Conservation (phyloP, 2,329 filamentous ascomycete genomes). For the Colletotrichum gigasporum region DNA sequence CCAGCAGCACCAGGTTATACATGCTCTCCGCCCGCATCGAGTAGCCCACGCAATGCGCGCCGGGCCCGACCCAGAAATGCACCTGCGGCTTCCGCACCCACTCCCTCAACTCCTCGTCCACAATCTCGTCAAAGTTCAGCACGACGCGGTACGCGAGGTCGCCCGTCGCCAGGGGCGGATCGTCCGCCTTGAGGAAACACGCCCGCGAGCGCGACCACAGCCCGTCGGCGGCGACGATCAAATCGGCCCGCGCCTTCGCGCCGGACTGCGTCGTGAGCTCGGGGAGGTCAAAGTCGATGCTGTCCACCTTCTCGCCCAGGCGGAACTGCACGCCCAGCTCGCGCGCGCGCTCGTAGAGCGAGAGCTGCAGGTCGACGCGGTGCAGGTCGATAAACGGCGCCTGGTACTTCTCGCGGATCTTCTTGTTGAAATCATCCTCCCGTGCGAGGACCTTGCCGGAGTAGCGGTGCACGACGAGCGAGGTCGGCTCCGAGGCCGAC, state of each 20-base stretch:
- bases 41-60: constrained; percentile 70
- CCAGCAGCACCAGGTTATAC: constrained; percentile 73
- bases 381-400: constrained; percentile 70
- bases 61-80: constrained; percentile 72
- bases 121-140: constrained; percentile 59
- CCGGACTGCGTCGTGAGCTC: constrained; percentile 51
- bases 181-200: constrained; percentile 53
- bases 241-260: constrained; percentile 53
- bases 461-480: constrained; percentile 63
- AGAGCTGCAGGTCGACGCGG: constrained; percentile 67
- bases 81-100: constrained; percentile 62
- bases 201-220: constrained; percentile 68
- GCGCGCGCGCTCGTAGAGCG: constrained; percentile 59
- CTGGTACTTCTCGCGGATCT: constrained; percentile 62
- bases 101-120: constrained; percentile 57
- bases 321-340: constrained; percentile 62
- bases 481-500: constrained; percentile 51
- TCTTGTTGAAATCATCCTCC: constrained; percentile 60
- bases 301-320: constrained; percentile 56
- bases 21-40: constrained; percentile 65
- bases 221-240: constrained; percentile 72
- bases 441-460: constrained; percentile 58
- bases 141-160: constrained; percentile 74
- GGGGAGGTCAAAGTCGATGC: constrained; percentile 57
- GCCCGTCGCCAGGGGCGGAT: constrained; percentile 65